Evolutionary conservation across 805 yeast genomes (phyloP).

Genomic region (Candida fluviatilis): DNA sequence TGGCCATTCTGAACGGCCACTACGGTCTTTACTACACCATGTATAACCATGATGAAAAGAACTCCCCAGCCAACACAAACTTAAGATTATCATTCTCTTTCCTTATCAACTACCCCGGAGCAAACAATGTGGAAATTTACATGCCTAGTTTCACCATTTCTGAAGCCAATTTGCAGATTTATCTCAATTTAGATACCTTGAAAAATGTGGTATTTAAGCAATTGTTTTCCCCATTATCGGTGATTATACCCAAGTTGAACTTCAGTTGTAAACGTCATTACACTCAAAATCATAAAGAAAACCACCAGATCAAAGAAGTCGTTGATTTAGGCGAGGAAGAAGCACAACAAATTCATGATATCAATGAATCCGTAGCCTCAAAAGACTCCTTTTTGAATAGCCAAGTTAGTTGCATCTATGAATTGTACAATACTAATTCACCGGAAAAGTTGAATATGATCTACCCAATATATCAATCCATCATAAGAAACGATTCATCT

Average conservation of each 20-base stretch:
- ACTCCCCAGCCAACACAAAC: conserved; percentile 3
- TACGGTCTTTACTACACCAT: conserved; percentile 40
- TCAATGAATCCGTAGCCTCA: not conserved
- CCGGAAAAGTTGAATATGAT: conserved; percentile 28
- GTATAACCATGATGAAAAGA: conserved; percentile 29
- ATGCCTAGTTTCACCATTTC: not conserved
- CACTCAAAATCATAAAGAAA: not conserved
- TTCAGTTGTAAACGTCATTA: not conserved
- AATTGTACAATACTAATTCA: not conserved
- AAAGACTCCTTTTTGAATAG: not conserved
- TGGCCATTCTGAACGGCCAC: conserved; percentile 36
- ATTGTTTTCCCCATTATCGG: not conserved
- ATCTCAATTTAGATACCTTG: not conserved
- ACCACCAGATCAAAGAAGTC: not conserved
- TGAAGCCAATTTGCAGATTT: not conserved
- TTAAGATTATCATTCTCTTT: conserved; percentile 2
- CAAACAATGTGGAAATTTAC: not conserved
- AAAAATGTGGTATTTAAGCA: not conserved
- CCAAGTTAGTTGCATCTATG: not conserved
- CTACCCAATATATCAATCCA: conserved; percentile 39
- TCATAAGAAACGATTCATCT: conserved; percentile 30
- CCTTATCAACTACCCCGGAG: not conserved
- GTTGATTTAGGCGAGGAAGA: not conserved
- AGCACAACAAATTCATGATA: not conserved
- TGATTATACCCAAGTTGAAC: not conserved